Evolutionary conservation across 1,139 yeast species (phyloP), one percentile per base, ranked within the genome.

Genomic region (Geotrichum carabidarum): DNA sequence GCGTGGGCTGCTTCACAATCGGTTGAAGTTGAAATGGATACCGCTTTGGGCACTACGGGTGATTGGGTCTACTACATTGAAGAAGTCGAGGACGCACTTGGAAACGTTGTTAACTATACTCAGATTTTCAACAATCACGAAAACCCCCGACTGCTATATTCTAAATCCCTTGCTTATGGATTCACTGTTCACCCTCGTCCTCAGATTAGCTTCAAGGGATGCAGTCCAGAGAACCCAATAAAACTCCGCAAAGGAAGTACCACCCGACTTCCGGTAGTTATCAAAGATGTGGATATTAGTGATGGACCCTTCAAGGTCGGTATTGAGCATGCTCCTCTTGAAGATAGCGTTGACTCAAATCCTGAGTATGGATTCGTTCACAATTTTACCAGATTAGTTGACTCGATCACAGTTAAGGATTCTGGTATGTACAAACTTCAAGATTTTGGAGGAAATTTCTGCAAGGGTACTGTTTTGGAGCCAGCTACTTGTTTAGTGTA

Each of bases 61-160:
- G 73, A 72, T 18, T 77, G 87, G 67, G 77, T 80, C 40, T 89
- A 86, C 64, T 81, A 81, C 50, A 76, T 91, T 44, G 79, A 81
- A 45, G 81, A 80, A 58, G 78, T 90, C 6, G 77, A 77, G 8
- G 97, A 91, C 69, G 86, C 85, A 1, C 74, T 88, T 58, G 96
- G 96, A 0, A 87, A 87, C 63, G 62, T 71, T 1, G 79, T 82
- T 55, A 77, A 79, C 55, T 88, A 82, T 62, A 77, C 77, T 1
- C 59, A 57, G 18, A 58, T 64, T 17, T 60, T 62, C 49, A 60
- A 61, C 72, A 60, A 77, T 74, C 15, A 63, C 11, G 61, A 61
- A 31, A 59, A 62, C 44, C 58, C 63, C n/a, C 57, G 60, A 27
- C 56, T 62, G 34, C 51, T 61, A 51, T 53, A 57, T 42, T 54